Percentiles rank a stretch among this genome's conserved stretches.
Conservation (phyloP, 2,329 filamentous ascomycete genomes). For the Zalaria sp. region DNA sequence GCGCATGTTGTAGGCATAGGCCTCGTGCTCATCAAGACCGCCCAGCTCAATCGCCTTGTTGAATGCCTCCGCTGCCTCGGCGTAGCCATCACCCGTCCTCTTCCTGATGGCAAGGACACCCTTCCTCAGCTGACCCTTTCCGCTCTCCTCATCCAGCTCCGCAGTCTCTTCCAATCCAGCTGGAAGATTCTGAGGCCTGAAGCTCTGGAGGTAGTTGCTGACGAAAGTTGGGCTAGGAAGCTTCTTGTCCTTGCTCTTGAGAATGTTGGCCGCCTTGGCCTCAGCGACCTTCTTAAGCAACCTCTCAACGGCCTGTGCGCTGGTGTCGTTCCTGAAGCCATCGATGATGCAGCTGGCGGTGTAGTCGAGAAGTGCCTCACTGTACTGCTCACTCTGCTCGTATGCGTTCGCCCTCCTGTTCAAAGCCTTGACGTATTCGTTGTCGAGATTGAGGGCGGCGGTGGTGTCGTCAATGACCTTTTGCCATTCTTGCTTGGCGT, state of each 20-base stretch:
- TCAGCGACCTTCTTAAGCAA: conserved; percentile 95
- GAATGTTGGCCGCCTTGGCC: conserved; percentile 79
- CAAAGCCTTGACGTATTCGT: conserved; percentile 92
- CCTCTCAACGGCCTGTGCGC: conserved; percentile 79
- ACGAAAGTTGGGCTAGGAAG: conserved; percentile 94
- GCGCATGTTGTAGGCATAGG: conserved; percentile 88
- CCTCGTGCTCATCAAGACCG: conserved; percentile 69
- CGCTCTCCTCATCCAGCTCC: conserved; percentile 65
- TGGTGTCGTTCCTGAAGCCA: conserved; percentile 82
- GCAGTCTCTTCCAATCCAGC: conserved; percentile 66
- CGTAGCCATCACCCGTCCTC: conserved; percentile 83
- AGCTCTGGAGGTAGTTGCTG: conserved; percentile 97
- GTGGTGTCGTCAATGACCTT: conserved; percentile 96
- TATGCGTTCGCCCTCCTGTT: conserved; percentile 95
- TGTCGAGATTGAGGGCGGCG: conserved; percentile 83
- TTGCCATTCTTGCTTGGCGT: conserved; percentile 82
- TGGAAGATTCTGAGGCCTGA: conserved; percentile 70
- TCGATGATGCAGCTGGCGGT: conserved; percentile 99
- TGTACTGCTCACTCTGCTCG: conserved; percentile 81
- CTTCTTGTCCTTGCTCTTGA: conserved; percentile 67
- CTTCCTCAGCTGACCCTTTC: conserved; percentile 72
- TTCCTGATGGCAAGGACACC: conserved; percentile 69
- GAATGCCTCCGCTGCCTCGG: conserved; percentile 74
- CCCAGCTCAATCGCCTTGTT: conserved; percentile 75
- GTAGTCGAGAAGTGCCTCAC: conserved; percentile 91